These are phyloP conservation scores for Chlorella sorokiniana DNA, from an alignment of 139 green algal species.

Conservation along the genomic window DNA sequence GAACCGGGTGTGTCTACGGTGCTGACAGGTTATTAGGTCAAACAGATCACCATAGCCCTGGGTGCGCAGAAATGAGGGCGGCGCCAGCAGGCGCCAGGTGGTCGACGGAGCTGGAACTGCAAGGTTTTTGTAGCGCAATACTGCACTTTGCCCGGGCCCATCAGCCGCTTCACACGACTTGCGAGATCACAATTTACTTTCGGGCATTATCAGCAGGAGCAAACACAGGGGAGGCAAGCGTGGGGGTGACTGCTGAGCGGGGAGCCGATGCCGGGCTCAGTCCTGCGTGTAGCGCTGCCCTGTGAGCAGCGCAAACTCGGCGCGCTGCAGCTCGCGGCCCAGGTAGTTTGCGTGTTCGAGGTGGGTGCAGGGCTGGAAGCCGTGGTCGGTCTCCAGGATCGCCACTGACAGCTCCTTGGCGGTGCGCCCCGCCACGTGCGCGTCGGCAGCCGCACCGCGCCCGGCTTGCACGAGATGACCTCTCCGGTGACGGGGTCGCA, in stretches of 20 bases:
- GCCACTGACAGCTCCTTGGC: conserved; percentile 65
- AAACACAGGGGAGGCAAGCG: not conserved
- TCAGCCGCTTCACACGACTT: too few species aligned
- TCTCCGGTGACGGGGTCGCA: conserved; percentile 68
- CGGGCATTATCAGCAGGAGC: not conserved
- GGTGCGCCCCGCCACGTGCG: conserved; percentile 44
- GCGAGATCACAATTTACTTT: too few species aligned
- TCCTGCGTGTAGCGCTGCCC: conserved; percentile 65
- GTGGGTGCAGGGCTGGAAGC: conserved; percentile 42
- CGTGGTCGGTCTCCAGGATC: conserved; percentile 52
- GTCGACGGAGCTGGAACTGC: too few species aligned
- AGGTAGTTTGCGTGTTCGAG: conserved; percentile 73
- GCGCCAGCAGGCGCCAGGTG: too few species aligned
- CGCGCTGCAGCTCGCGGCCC: conserved; percentile 66
- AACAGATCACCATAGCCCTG: too few species aligned
- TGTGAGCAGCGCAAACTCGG: conserved; percentile 53
- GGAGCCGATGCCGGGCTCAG: too few species aligned
- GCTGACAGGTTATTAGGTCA: too few species aligned
- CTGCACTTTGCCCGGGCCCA: too few species aligned
- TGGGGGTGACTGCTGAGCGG: too few species aligned
- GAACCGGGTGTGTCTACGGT: too few species aligned
- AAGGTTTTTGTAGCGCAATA: too few species aligned
- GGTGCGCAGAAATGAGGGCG: too few species aligned
- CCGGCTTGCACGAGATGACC: conserved; percentile 59
- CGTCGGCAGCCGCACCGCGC: conserved; percentile 35